Evolutionary conservation across 345 rosid species (phyloP).

Genomic region (Brassica rapa): DNA sequence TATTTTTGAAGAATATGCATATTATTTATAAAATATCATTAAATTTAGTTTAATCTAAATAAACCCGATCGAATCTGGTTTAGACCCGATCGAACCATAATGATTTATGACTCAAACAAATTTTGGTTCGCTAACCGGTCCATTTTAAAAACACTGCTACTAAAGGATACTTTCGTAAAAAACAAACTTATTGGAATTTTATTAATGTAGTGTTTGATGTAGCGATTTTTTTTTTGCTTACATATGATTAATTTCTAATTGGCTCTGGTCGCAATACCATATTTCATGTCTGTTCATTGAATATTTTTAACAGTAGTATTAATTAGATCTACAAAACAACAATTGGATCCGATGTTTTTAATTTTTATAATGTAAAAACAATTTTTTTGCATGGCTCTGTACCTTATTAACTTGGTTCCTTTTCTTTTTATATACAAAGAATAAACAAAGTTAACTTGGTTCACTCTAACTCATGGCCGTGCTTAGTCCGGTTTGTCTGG

Average conservation of each 20-base stretch:
- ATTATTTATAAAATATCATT: too few relatives aligned
- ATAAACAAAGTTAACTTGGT: not conserved
- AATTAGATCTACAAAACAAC: not conserved
- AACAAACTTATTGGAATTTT: constrained; percentile 10
- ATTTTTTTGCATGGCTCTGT: not conserved
- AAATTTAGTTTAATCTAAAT: too few relatives aligned
- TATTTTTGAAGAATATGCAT: too few relatives aligned
- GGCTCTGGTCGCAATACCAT: not conserved
- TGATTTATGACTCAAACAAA: too few relatives aligned
- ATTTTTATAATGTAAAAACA: not conserved
- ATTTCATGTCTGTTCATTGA: not conserved
- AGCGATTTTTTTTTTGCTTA: not conserved
- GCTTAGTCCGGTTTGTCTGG: too few relatives aligned
- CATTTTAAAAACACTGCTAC: too few relatives aligned
- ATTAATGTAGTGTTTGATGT: constrained; percentile 6
- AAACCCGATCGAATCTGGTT: too few relatives aligned
- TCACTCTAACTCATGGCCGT: too few relatives aligned
- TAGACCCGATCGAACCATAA: too few relatives aligned
- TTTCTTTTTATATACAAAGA: not conserved
- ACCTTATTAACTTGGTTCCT: not conserved
- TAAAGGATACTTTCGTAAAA: not conserved
- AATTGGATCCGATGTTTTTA: not conserved
- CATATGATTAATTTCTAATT: not conserved
- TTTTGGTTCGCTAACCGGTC: too few relatives aligned
- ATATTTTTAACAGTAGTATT: not conserved